Base-by-base conservation (phyloP, 2,329 filamentous ascomycete species). In the Cytospora piceae region DNA sequence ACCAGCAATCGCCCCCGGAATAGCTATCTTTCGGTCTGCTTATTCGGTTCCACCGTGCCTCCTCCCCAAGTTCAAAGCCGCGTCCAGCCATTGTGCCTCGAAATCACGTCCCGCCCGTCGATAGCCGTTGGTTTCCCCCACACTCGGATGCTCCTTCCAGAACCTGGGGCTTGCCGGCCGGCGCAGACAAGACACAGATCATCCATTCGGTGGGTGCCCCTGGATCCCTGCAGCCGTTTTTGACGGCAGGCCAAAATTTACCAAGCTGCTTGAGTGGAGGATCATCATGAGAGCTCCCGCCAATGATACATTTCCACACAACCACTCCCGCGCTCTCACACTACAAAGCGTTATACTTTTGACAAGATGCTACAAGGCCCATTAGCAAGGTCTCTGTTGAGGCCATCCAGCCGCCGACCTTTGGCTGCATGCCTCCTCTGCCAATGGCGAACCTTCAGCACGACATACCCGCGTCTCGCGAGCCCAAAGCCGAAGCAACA, bases 381-480 rank as follows among this genome's bases (percentile, higher is more conserved):
- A n/a, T 29, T 62, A 32, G 27, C 51, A 34, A 46, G 57, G 39
- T 53, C 61, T 24, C 31, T 60, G 1, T 29, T 53, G 14, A 54
- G 61, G 57, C 54, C 61, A 5, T 60, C 31, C 11, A 39, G 34
- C 56, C 53, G 34, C 56, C 46, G 27, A 22, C n/a, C 65, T 24
- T 8, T 57, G 49, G 32, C 81, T 12, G 70, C 79, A 60, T 86
- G 84, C 72, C 73, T 82, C 17, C 67, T 80, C 59, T 87, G 84
- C 75, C 82, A 84, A 78, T 82, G 82, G 75, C 81, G 82, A 62
- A 74, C 77, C 32, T 82, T 87, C 69, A 78, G 78, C 70, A 77
- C 79, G 22, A 81, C 84, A 2, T 77, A 80, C 66, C 73, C 74
- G 34, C 70, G 71, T 67, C 69, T 71, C 63, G 66, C 63, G 66